These are phyloP conservation scores for Platanthera zijinensis DNA, from an alignment of 106 monocot genomes.

Conservation along the genomic window DNA sequence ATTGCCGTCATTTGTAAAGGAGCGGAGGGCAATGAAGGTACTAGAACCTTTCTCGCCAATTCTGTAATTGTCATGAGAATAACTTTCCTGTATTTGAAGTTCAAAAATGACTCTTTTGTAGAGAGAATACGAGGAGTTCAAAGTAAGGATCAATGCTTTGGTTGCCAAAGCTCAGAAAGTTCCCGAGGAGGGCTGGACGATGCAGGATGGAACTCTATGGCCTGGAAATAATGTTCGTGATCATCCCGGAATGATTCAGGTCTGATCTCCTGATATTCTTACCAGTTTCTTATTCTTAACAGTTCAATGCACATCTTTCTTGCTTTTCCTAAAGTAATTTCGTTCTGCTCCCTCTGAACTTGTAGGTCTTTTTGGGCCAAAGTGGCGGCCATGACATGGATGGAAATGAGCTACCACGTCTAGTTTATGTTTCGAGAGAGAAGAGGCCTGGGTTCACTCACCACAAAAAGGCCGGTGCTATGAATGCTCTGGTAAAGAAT, in stretches of 20 bases:
- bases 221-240: constrained; percentile 88
- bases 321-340: background rate
- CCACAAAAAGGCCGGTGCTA: constrained; percentile 61
- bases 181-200: constrained; percentile 94
- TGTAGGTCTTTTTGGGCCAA: constrained; percentile 57
- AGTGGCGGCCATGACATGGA: constrained; percentile 53
- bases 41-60: background rate
- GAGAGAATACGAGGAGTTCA: constrained; percentile 97
- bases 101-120: constrained; percentile 14
- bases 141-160: constrained; percentile 80
- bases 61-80: background rate
- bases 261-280: constrained; percentile 1
- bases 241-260: constrained; percentile 97
- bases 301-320: background rate
- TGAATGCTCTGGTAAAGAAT: constrained; percentile 51
- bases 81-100: background rate
- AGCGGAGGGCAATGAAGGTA: constrained; percentile 61
- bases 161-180: constrained; percentile 87
- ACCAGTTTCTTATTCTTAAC: background rate
- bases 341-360: background rate
- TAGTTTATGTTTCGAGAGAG: constrained; percentile 58
- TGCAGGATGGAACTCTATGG: constrained; percentile 95
- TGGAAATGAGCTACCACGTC: constrained; percentile 56
- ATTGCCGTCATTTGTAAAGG: constrained; percentile 47
- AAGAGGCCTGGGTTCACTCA: constrained; percentile 58